A percentile compares a stretch with the other conserved stretches of the same genome.
Evolutionary conservation across 2,329 filamentous ascomycete species (phyloP).

Genomic region (Ascochyta clinopodiicola): DNA sequence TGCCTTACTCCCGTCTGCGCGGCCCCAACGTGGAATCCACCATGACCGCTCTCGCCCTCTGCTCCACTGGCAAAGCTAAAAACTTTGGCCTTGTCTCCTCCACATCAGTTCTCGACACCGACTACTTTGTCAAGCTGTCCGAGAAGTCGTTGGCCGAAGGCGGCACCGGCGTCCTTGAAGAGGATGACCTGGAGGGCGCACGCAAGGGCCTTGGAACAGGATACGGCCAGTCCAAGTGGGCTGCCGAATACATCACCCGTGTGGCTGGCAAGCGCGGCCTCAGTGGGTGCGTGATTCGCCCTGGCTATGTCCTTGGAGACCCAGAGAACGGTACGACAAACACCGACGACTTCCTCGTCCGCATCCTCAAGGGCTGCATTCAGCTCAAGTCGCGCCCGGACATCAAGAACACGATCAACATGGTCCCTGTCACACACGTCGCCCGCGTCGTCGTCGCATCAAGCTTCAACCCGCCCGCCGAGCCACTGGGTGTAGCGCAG

Average conservation of each 20-base stretch:
- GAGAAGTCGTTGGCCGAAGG: constrained; percentile 66
- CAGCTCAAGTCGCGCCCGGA: constrained; percentile 76
- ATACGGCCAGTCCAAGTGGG: constrained; percentile 94
- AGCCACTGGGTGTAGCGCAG: constrained; percentile 70
- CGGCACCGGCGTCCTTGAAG: constrained; percentile 71
- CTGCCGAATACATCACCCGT: constrained; percentile 72
- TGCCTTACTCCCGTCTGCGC: constrained; percentile 74
- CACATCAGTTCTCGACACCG: constrained; percentile 80
- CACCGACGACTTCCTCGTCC: constrained; percentile 89
- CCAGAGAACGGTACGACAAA: constrained; percentile 71
- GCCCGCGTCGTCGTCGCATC: constrained; percentile 79
- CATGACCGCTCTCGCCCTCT: constrained; percentile 76
- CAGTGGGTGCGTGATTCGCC: constrained; percentile 75
- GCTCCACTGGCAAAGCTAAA: constrained; percentile 79
- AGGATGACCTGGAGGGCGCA: constrained; percentile 79
- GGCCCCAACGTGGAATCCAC: constrained; percentile 82
- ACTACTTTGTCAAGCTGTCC: constrained; percentile 79
- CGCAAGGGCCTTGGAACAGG: constrained; percentile 79
- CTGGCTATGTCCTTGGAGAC: constrained; percentile 85
- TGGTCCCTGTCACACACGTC: constrained; percentile 86
- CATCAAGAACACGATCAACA: constrained; percentile 87
- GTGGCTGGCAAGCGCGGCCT: constrained; percentile 82
- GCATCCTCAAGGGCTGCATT: constrained; percentile 85
- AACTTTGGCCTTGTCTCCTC: constrained; percentile 82
- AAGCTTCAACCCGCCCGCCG: constrained; percentile 67